Base-by-base conservation (phyloP, 768 basidiomycete genomes). In the Amanita inopinata region DNA sequence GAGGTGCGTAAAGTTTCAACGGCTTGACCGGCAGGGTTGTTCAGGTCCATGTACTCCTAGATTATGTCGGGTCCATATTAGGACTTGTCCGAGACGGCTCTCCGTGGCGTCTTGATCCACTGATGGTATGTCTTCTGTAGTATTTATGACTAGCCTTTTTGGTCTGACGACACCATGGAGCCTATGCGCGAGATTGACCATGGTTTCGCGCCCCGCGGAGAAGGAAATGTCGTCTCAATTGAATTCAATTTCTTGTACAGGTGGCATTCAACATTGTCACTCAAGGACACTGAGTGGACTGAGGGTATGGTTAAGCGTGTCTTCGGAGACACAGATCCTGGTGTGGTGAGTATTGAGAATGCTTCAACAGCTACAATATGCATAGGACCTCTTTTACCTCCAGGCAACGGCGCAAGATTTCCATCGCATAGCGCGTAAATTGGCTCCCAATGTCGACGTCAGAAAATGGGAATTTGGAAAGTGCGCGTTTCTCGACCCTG, bases 31-130 rank as follows among this genome's bases (percentile, higher is more conserved):
- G 4, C 25, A 12, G 39, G 27, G 5, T 18, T 27, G 6, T n/a
- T n/a, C 34, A 44, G 19, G 14, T 10, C 15, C 28, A 24, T 24
- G 43, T 48, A 11, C 43, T 32, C 32, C 3, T 40, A 62, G 84
- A 86, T 55, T 88, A 88, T 47, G 78, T 88, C 12, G 83, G 81
- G 12, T 70, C 73, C 14, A 86, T 88, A 49, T 66, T 88, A 22
- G 80, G 78, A 12, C 69, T 85, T 10, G 73, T 70, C n/a, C 65
- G 73, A 23, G 80, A 87, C 49, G 74, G 76, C 2, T 61, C 61
- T 46, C 54, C 61, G 30, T 88, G 85, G 85, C 70, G 80, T 42
- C 62, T 88, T 27, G 69, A 85, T 49, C 80, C 86, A 19, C 65
- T 84, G 27, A 66, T 68, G 60, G 80, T 80, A 51, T 43, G 61